phyloP scores from a whole-genome alignment of 306 rosid species.

The Morella rubra region DNA sequence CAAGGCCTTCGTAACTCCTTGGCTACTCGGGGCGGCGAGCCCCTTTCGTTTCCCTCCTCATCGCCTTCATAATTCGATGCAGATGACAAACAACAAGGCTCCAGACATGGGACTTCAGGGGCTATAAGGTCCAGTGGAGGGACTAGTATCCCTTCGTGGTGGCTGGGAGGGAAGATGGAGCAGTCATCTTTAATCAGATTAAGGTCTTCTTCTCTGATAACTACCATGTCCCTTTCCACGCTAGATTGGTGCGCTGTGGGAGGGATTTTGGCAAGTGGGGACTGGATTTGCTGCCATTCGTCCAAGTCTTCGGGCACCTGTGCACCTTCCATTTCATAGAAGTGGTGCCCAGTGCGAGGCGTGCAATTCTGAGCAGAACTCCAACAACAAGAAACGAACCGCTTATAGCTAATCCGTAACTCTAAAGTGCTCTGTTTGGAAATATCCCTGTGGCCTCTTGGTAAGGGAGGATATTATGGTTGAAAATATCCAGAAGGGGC shows the following conservation, averaged over 20 bases:
- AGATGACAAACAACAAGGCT: constrained; percentile 11
- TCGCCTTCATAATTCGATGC: neutral
- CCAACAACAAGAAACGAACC: neutral
- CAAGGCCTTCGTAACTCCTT: constrained; percentile 26
- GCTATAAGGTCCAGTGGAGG: neutral
- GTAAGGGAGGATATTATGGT: too few species aligned
- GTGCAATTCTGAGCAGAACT: neutral
- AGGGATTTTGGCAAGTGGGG: neutral
- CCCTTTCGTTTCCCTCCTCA: constrained; percentile 1
- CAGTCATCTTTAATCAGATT: neutral
- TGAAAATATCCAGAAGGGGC: too few species aligned
- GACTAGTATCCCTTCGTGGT: constrained; percentile 6
- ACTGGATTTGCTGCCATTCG: constrained; percentile 14
- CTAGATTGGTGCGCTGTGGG: neutral
- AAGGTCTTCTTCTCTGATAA: neutral
- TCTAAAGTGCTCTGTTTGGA: too few species aligned
- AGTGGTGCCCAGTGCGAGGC: neutral
- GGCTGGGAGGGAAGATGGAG: constrained; percentile 14
- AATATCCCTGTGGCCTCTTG: too few species aligned
- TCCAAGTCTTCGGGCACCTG: constrained; percentile 3
- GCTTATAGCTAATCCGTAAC: neutral
- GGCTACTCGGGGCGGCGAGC: neutral
- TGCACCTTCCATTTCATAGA: constrained; percentile 2
- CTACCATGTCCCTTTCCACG: neutral
- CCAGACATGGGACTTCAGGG: constrained; percentile 12